phyloP scores from a whole-genome alignment of 2,329 filamentous ascomycete genomes.

The Verticillium isaacii region DNA sequence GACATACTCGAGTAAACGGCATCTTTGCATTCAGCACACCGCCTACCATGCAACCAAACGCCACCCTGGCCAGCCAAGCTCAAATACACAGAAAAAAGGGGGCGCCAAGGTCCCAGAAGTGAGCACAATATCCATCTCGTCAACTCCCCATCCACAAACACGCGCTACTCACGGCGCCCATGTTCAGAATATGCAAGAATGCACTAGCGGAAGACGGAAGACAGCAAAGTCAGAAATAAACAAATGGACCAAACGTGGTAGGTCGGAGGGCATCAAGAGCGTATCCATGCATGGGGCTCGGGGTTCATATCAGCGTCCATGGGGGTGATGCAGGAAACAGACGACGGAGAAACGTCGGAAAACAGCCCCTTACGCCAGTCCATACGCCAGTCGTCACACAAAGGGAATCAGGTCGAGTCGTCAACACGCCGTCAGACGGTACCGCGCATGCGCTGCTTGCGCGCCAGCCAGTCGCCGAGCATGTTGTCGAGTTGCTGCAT shows the following conservation, averaged over 20 bases:
- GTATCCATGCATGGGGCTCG: slow-evolving; percentile 13
- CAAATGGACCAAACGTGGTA: not conserved
- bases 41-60: not conserved
- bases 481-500: slow-evolving; percentile 75
- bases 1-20: not conserved
- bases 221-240: not conserved
- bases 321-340: slow-evolving; percentile 3
- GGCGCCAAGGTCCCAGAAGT: not conserved
- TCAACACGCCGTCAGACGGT: slow-evolving; percentile 26
- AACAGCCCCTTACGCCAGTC: not conserved
- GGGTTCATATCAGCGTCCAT: slow-evolving; percentile 16
- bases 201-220: not conserved
- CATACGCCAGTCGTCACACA: slow-evolving; percentile 2
- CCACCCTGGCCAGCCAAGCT: not conserved
- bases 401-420: not conserved
- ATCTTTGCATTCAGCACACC: not conserved
- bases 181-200: not conserved
- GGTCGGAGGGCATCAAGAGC: not conserved
- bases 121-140: not conserved
- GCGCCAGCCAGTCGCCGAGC: slow-evolving; percentile 75
- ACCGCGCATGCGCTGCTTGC: slow-evolving; percentile 59
- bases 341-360: not conserved
- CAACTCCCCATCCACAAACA: not conserved
- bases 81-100: not conserved
- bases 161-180: no score